Conservation (phyloP, 495 filamentous ascomycete species). For the Tuber microsphaerosporum region DNA sequence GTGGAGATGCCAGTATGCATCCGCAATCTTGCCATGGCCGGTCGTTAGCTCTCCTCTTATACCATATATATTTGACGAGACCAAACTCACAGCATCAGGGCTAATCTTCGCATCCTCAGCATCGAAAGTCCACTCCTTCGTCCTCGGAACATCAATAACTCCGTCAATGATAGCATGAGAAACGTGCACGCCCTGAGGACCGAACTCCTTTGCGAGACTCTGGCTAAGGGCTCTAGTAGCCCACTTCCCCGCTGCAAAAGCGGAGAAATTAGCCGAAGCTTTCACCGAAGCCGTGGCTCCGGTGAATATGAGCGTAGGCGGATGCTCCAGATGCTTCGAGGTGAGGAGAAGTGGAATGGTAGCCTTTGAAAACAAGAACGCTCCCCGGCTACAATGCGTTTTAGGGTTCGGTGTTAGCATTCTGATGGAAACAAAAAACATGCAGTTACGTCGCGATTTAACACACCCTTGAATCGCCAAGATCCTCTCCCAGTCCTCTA, state of each 20-base stretch:
- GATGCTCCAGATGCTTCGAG: slow-evolving; percentile 45
- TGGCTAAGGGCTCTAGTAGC: slow-evolving; percentile 70
- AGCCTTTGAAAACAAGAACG: slow-evolving; percentile 69
- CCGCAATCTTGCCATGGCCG: slow-evolving; percentile 62
- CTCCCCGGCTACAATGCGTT: slow-evolving; percentile 52
- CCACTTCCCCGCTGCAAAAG: slow-evolving; percentile 75
- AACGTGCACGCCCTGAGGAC: slow-evolving; percentile 81
- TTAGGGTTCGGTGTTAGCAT: slow-evolving; percentile 18
- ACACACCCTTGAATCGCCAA: slow-evolving; percentile 58
- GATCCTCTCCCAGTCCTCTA: slow-evolving; percentile 56
- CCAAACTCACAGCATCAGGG: slow-evolving; percentile 65
- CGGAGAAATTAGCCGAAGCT: slow-evolving; percentile 61
- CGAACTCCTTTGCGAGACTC: slow-evolving; percentile 78
- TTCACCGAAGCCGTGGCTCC: slow-evolving; percentile 77
- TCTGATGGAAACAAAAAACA: background rate
- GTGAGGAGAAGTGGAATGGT: slow-evolving; percentile 64
- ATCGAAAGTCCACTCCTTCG: slow-evolving; percentile 55
- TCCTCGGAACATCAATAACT: slow-evolving; percentile 75
- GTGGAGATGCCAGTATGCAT: slow-evolving; percentile 82
- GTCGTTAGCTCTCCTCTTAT: background rate
- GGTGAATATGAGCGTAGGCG: slow-evolving; percentile 72
- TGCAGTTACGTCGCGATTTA: background rate
- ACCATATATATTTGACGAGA: background rate
- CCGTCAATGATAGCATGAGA: slow-evolving; percentile 81
- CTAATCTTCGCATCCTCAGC: slow-evolving; percentile 65